Conservation (phyloP, 2,329 filamentous ascomycete genomes). For the Neonectria hederae region DNA sequence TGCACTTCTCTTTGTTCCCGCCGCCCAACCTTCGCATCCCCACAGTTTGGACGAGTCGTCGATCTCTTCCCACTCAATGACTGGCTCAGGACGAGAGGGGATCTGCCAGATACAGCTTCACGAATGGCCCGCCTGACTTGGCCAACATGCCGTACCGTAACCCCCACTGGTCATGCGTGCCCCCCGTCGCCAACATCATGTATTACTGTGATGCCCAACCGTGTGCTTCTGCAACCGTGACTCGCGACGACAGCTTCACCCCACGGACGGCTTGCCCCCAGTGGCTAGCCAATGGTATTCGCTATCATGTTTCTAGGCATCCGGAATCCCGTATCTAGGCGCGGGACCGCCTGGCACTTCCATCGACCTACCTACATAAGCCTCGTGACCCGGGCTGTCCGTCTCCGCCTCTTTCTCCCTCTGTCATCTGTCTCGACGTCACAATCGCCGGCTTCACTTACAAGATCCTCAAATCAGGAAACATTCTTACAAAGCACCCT, state of each 20-base stretch:
- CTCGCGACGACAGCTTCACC: conserved; percentile 6
- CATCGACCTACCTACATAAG: conserved; percentile 30
- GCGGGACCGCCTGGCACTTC: conserved; percentile 27
- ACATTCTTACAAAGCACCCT: conserved; percentile 36
- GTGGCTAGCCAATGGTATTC: conserved; percentile 1
- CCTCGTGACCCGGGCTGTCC: conserved; percentile 23
- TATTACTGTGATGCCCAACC: conserved; percentile 17
- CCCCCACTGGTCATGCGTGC: conserved; percentile 26
- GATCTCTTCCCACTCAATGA: conserved; percentile 19
- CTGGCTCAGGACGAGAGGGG: conserved; percentile 20
- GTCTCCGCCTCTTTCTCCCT: conserved; percentile 16
- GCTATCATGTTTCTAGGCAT: neutral
- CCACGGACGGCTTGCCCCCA: neutral
- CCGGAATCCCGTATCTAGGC: conserved; percentile 35
- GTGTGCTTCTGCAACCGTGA: conserved; percentile 9
- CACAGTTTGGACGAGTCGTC: conserved; percentile 15
- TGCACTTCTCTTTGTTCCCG: conserved; percentile 21
- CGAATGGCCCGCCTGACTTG: conserved; percentile 30
- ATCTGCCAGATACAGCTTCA: conserved; percentile 16
- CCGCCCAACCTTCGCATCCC: conserved; percentile 21
- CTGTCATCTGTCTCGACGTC: conserved; percentile 25
- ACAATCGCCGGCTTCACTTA: conserved; percentile 35
- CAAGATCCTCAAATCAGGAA: conserved; percentile 35
- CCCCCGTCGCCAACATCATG: neutral
- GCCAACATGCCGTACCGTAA: conserved; percentile 19